Evolutionary conservation across 1,284 basidiomycete genomes (phyloP), one percentile per base, ranked within the genome.

Genomic region (Spongiforma sp.): DNA sequence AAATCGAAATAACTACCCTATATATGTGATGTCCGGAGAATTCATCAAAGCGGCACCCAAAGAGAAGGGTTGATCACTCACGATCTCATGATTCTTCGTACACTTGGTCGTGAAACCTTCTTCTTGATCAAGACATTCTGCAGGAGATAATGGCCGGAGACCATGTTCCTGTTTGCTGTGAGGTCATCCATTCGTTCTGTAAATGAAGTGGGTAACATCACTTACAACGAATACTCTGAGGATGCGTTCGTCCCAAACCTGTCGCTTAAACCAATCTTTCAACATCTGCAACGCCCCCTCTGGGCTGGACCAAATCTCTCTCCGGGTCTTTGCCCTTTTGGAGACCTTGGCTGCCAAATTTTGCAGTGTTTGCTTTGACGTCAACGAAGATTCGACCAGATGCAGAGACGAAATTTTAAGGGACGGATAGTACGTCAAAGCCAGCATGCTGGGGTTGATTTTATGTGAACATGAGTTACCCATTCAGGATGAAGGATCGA

Each of bases 71-170:
- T n/a, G n/a, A n/a, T n/a, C n/a, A n/a, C n/a, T n/a, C n/a, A n/a
- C n/a, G n/a, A n/a, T n/a, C n/a, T n/a, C n/a, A n/a, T n/a, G n/a
- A n/a, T n/a, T n/a, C n/a, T n/a, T n/a, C n/a, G n/a, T 37, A 17
- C 36, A 37, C 17, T 68, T 68, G 33, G 66, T 52, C 4, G 61
- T 63, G 21, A 63, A 57, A 4, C 61, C 63, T 5, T 62, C 39
- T 5, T 39, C 26, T 30, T 5, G n/a, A 11, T 62, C 52, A 1
- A 60, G 62, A 6, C 60, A 56, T 41, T 67, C 62, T 10, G 37
- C 56, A 24, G 65, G 64, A 9, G 65, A 62, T 26, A 67, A 24
- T 2, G 62, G 26, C 24, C 66, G 59, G 41, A 68, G 52, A 26
- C 65, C 62, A 15, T 64, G 36, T 9, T 59, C 36, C 66, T 67